Evolutionary conservation across 177 flowering plant species (phyloP).

Genomic region (Telopea speciosissima): DNA sequence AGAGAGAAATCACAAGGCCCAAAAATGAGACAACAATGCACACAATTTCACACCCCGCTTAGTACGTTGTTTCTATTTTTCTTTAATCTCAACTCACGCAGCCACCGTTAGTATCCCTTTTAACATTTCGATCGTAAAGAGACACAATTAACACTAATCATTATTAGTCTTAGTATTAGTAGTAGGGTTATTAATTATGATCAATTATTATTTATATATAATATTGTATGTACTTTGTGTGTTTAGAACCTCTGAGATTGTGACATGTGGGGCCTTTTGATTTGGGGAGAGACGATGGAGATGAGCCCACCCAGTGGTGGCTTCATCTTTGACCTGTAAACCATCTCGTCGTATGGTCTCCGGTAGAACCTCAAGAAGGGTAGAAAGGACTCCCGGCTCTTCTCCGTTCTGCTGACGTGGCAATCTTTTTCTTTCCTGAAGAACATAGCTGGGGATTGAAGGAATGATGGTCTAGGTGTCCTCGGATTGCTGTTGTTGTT

Average conservation of each 20-base stretch:
- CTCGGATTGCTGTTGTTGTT: slow-evolving; percentile 34
- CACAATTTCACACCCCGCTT: slow-evolving; percentile 25
- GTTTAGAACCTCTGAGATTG: slow-evolving; percentile 70
- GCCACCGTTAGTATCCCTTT: neutral
- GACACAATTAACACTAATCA: too few species aligned
- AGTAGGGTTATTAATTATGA: neutral
- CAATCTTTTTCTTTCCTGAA: slow-evolving; percentile 40
- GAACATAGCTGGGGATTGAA: slow-evolving; percentile 79
- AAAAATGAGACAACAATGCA: slow-evolving; percentile 16
- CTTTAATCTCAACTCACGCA: neutral
- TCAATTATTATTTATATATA: neutral
- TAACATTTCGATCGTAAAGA: too few species aligned
- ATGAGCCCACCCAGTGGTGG: slow-evolving; percentile 97
- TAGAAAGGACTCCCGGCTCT: slow-evolving; percentile 52
- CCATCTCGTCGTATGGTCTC: slow-evolving; percentile 93
- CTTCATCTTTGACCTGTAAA: slow-evolving; percentile 87
- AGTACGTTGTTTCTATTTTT: slow-evolving; percentile 45
- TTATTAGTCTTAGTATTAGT: neutral
- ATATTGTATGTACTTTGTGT: slow-evolving; percentile 15
- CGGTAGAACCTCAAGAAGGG: slow-evolving; percentile 69
- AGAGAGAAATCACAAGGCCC: slow-evolving; percentile 6
- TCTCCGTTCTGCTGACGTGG: slow-evolving; percentile 46
- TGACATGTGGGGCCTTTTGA: slow-evolving; percentile 68
- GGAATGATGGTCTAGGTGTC: slow-evolving; percentile 80
- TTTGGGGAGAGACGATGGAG: slow-evolving; percentile 78